Percentiles rank a stretch among this genome's conserved stretches.
Evolutionary conservation across 2,329 filamentous ascomycete genomes (phyloP).

Genomic region (Acephala macrosclerotiorum): DNA sequence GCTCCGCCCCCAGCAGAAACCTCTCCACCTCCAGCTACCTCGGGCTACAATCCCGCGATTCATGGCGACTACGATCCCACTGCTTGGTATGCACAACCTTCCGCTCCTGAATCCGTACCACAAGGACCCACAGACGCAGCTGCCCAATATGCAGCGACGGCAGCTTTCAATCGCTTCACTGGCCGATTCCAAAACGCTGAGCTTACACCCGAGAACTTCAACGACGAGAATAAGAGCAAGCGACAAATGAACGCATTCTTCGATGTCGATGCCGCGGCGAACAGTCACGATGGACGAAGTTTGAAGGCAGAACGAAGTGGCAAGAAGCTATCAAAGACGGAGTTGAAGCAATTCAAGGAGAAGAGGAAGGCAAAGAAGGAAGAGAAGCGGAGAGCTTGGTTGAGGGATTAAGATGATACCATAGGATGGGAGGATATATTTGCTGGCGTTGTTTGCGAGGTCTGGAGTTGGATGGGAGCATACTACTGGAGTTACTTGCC

Average conservation of each 20-base stretch:
- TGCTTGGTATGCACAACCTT: conserved; percentile 84
- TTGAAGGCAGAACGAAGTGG: conserved; percentile 88
- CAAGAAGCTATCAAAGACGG: conserved; percentile 83
- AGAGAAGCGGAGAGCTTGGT: conserved; percentile 91
- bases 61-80: conserved; percentile 97
- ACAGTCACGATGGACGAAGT: conserved; percentile 87
- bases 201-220: conserved; percentile 76
- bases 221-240: conserved; percentile 84
- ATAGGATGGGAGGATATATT: not conserved
- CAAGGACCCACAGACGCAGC: conserved; percentile 48
- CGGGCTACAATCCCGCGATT: conserved; percentile 92
- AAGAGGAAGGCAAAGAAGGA: conserved; percentile 90
- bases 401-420: conserved; percentile 70
- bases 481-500: not conserved
- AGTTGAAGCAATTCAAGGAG: conserved; percentile 91
- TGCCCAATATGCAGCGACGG: conserved; percentile 69
- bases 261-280: conserved; percentile 93
- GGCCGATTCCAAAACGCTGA: conserved; percentile 78
- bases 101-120: conserved; percentile 48
- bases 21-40: conserved; percentile 41
- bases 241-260: conserved; percentile 95
- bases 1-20: conserved; percentile 36
- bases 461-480: conserved; percentile 7
- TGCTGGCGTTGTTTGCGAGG: not conserved
- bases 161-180: conserved; percentile 90